phyloP scores from a whole-genome alignment of 495 filamentous ascomycete species.

The Penicillium arizonense region DNA sequence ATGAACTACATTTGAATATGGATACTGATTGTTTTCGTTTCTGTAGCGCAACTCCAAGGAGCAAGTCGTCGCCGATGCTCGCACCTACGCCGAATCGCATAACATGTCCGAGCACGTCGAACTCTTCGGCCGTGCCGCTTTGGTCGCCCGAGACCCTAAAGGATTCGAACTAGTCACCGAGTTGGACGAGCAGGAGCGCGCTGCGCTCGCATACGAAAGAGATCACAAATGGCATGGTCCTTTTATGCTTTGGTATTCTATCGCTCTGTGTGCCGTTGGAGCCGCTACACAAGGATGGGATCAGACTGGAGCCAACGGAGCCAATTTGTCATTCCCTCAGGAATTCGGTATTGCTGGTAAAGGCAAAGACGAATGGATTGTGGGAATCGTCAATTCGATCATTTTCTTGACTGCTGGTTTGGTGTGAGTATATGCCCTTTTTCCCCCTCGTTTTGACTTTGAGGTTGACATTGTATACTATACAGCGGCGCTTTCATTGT shows the following conservation, averaged over 20 bases:
- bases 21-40: neutral
- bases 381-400: constrained; percentile 57
- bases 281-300: constrained; percentile 57
- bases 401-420: constrained; percentile 31
- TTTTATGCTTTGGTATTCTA: constrained; percentile 33
- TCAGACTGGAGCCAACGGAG: constrained; percentile 67
- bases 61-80: constrained; percentile 35
- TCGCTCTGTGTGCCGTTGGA: constrained; percentile 31
- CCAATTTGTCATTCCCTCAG: constrained; percentile 57
- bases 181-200: constrained; percentile 20
- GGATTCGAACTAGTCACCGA: constrained; percentile 16
- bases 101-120: constrained; percentile 40
- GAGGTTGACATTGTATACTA: neutral
- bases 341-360: constrained; percentile 50
- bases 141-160: constrained; percentile 30
- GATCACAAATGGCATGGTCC: constrained; percentile 38
- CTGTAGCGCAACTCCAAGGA: constrained; percentile 32
- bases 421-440: constrained; percentile 32
- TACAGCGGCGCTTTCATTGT: constrained; percentile 50
- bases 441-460: constrained; percentile 5
- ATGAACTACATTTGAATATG: neutral
- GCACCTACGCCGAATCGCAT: constrained; percentile 34
- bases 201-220: constrained; percentile 26
- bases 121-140: constrained; percentile 41
- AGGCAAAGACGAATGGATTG: constrained; percentile 51